These are phyloP conservation scores for Musa itinerans DNA, from an alignment of 176 grass and related monocot genomes.

Conservation along the genomic window DNA sequence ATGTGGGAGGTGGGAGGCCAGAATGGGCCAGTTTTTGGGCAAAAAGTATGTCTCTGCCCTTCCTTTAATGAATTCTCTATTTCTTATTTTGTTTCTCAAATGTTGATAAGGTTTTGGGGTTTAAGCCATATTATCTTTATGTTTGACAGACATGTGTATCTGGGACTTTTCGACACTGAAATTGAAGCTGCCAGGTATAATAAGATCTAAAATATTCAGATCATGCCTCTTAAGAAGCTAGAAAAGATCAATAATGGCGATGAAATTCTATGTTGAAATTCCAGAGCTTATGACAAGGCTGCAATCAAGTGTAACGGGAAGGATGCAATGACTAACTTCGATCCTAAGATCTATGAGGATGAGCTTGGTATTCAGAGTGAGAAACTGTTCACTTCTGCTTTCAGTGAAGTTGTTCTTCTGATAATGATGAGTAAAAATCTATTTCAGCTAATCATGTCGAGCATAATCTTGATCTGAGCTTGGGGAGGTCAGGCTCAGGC, in stretches of 20 bases:
- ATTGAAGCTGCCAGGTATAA: slow-evolving; percentile 8
- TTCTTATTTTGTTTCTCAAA: neutral
- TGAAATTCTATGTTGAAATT: neutral
- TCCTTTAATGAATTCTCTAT: neutral
- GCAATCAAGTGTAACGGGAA: slow-evolving; percentile 13
- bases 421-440: neutral
- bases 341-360: slow-evolving; percentile 10
- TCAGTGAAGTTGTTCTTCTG: neutral
- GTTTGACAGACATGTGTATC: slow-evolving; percentile 6
- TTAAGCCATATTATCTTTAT: neutral
- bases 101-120: neutral
- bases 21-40: slow-evolving; percentile 16
- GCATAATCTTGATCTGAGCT: neutral
- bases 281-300: slow-evolving; percentile 16
- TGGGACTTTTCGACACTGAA: slow-evolving; percentile 13
- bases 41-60: slow-evolving; percentile 4
- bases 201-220: neutral
- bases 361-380: neutral
- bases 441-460: neutral
- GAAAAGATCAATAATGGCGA: neutral
- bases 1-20: slow-evolving; percentile 17
- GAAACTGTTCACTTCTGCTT: neutral
- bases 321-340: slow-evolving; percentile 15
- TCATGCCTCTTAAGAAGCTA: neutral
- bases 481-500: slow-evolving; percentile 8